Base-by-base conservation (phyloP, 257 asterid genomes). In the Anisodus acutangulus region DNA sequence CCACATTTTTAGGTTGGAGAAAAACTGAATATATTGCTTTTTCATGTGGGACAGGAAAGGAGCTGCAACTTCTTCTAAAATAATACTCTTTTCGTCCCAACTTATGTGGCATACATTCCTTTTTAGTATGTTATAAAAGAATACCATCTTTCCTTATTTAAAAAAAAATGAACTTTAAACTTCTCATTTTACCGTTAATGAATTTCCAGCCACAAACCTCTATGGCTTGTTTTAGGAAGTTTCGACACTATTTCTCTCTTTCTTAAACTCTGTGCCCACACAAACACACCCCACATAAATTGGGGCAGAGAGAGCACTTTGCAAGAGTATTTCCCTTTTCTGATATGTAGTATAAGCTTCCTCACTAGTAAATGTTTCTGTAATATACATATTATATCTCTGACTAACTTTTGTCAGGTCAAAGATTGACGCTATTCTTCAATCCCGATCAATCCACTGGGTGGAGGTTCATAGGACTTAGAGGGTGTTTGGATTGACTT, bases 1-100 rank as follows among this genome's bases (percentile, higher is more conserved):
- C 60, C 81, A 74, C 41, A 74, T 47, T 49, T 74, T 31, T 31
- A 47, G 55, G 19, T 49, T 72, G 80, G 41, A 72, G 60, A 72
- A 72, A 72, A 45, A 72, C 19, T 47, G 80, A 47, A 49, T 74
- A 19, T 49, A 13, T 74, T 49, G 60, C 19, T 74, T 22, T 68
- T 68, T 22, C 39, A 15, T 74, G 12, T 22, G 81, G 62, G 35
- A 74, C 22, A 5, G 22, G 37, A 74, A 22, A 11, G 62, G 57
- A 74, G 7, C 62, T 22, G 57, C 45, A 51, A 53, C 43, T 22
- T 49, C 60, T 49, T 19, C 47, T 47, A 74, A 49, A 9, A 22
- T 26, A 49, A 74, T 45, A 10, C 10, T 37, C 49, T 35, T 49
- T 67, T 66, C 3, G 22, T 68, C 76, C 17, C 22, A 68, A 68